Percentiles rank a stretch among this genome's conserved stretches.
phyloP scores from a whole-genome alignment of 768 basidiomycete genomes.

The Collybiopsis confluens region DNA sequence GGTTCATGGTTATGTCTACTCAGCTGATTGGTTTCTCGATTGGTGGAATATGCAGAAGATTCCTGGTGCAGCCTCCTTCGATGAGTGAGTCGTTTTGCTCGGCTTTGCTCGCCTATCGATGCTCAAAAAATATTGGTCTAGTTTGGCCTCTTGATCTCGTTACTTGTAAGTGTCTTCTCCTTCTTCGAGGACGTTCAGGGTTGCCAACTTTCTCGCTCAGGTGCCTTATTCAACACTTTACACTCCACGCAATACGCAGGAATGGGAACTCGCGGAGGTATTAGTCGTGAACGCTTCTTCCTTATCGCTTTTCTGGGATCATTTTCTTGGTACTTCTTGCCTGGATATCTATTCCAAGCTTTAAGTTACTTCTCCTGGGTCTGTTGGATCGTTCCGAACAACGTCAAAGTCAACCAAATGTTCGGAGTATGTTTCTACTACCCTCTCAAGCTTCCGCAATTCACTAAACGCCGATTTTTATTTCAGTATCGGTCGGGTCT shows the following conservation, averaged over 20 bases:
- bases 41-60: conserved; percentile 66
- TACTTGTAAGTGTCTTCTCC: conserved; percentile 50
- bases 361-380: conserved; percentile 59
- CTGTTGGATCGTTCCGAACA: conserved; percentile 68
- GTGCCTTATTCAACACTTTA: conserved; percentile 68
- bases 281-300: conserved; percentile 79
- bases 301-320: conserved; percentile 55
- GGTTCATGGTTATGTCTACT: conserved; percentile 74
- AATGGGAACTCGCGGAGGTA: conserved; percentile 56
- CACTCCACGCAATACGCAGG: conserved; percentile 72
- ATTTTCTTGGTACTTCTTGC: conserved; percentile 62
- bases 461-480: too few species aligned
- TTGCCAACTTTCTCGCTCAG: neutral
- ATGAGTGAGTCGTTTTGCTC: conserved; percentile 47
- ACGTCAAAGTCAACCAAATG: conserved; percentile 66
- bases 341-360: conserved; percentile 69
- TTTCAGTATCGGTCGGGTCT: conserved; percentile 26
- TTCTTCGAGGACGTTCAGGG: neutral
- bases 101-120: neutral
- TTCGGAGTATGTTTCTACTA: conserved; percentile 64
- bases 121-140: conserved; percentile 35
- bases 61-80: conserved; percentile 69
- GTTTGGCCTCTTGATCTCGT: conserved; percentile 80
- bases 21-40: conserved; percentile 82
- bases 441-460: too few species aligned